Base-by-base conservation (phyloP, 2,329 filamentous ascomycete genomes). In the Aspergillus tamarii region DNA sequence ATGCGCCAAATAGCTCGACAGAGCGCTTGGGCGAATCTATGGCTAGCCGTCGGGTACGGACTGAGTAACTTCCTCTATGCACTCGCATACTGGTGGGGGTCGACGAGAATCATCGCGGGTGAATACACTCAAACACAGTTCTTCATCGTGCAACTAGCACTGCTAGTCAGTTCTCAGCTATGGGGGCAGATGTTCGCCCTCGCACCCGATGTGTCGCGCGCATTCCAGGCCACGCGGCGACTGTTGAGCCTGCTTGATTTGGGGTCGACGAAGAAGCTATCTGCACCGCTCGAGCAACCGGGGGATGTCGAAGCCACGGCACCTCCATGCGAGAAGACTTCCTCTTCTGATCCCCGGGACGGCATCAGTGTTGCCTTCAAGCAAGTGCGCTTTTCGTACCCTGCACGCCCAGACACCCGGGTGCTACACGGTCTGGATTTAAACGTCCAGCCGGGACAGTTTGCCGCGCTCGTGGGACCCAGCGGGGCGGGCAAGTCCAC, bases 1-100 rank as follows among this genome's bases (percentile, higher is more conserved):
- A 81, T 63, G 83, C 84, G 56, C 1, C 72, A 75, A 19, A 82
- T 82, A 21, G 84, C 82, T 28, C 67, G 84, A 32, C 79, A 82
- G 52, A 41, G 39, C 39, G 39, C 39, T 1, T 41, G 39, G 39
- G 78, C 80, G 19, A 82, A 78, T 66, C 71, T 83, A 28, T 82
- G 80, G 75, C 75, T 82, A 57, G 80, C 82, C 1, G 76, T 81
- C 57, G 77, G 80, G 2, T 81, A 80, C 59, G 76, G 77, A 63
- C 64, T 81, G 2, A 85, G 88, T 23, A 90, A 89, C 71, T 83
- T 91, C 57, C 86, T 92, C 28, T 91, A 93, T 71, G 89, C 90
- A 0, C 85, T 94, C 60, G 89, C 90, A 0, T 93, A 92, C 77
- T 94, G 90, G 89, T 94, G 91, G 90, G 91, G 91, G 3, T 85